Base-by-base conservation (phyloP, 225 moss, liverwort and hornwort species). In the Bryum argenteum region DNA sequence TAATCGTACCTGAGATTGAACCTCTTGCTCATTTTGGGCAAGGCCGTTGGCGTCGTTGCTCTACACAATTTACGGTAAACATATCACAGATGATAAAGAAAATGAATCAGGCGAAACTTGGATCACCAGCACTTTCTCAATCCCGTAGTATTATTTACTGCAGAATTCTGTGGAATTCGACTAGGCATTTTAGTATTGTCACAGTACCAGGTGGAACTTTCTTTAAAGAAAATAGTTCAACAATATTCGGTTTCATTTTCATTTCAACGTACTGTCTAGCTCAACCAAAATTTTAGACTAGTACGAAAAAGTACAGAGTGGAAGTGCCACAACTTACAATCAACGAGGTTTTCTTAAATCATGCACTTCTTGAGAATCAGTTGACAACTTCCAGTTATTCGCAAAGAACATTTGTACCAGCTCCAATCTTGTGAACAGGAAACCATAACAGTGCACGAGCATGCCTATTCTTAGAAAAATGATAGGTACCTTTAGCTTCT, bases 11-110 rank as follows among this genome's bases (percentile, higher is more conserved):
- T 98, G 89, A 61, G 92, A 94, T 70, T 83, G 85, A 19, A 91
- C 94, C 63, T 98, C 94, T 81, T 94, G 92, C 71, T 98, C 94
- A 41, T 88, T 98, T 66, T 92, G 94, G 12, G 91, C 91, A 41
- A 98, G 90, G 45, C 77, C 69, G 23, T 85, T 85, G 42, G 91
- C 94, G 77, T 92, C 92, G 66, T 91, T 92, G 44, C 67, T 76
- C 89, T 89, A 72, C 80, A 81, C 51, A 74, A 9, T 38, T 55
- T 50, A 17, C 43, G 20, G 54, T n/a, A 61, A 74, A 71, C 10
- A 78, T 53, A 67, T 53, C 54, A 71, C 56, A 75, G 43, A 42
- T 68, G 48, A 60, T 65, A 40, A 69, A 64, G 62, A 41, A 64
- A 38, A 59, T 17, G 17, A 59, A 43, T 40, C 61, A 22, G 26